phyloP scores from a whole-genome alignment of 306 rosid genomes.

The Glycine latifolia region DNA sequence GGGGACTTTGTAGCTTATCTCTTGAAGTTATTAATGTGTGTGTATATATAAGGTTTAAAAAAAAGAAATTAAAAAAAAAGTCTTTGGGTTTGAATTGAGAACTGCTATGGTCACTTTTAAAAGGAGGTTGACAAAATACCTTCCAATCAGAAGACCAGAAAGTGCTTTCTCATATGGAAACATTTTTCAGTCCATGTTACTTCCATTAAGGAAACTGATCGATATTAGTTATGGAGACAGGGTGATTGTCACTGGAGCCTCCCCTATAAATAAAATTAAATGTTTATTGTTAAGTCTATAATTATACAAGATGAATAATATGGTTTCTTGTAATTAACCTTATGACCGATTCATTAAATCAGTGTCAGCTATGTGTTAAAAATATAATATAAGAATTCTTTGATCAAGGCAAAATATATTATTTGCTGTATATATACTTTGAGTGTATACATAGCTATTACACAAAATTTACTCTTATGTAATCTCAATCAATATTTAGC shows the following conservation, averaged over 20 bases:
- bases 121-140: conserved; percentile 81
- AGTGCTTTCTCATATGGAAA: conserved; percentile 73
- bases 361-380: neutral
- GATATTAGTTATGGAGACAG: conserved; percentile 51
- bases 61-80: conserved; percentile 32
- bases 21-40: conserved; percentile 47
- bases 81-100: conserved; percentile 73
- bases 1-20: conserved; percentile 50
- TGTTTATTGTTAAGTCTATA: neutral
- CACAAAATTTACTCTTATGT: conserved; percentile 18
- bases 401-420: conserved; percentile 3
- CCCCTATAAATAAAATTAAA: conserved; percentile 26
- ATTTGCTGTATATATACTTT: neutral
- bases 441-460: neutral
- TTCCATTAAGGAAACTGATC: conserved; percentile 57
- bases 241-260: conserved; percentile 40
- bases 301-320: neutral
- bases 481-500: conserved; percentile 1
- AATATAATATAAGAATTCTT: conserved; percentile 41
- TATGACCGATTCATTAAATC: conserved; percentile 29
- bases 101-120: conserved; percentile 59
- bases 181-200: conserved; percentile 59
- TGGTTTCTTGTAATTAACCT: conserved; percentile 21
- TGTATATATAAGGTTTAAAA: conserved; percentile 38
- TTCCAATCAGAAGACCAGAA: conserved; percentile 65